A percentile compares a stretch with the other conserved stretches of the same genome.
Conservation (phyloP, 345 rosid species). For the Brassica carinata region DNA sequence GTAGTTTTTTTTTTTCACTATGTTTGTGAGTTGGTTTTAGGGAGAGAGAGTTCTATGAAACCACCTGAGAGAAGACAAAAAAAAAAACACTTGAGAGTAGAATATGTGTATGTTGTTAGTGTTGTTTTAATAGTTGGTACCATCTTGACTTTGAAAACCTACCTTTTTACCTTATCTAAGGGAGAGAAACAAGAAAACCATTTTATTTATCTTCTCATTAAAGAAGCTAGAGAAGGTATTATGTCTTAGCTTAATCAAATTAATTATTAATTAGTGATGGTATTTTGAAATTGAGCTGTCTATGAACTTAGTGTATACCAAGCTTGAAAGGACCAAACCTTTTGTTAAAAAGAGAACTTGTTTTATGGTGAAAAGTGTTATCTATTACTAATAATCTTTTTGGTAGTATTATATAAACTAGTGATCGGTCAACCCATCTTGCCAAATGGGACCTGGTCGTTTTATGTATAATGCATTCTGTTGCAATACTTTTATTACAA, state of each 20-base stretch:
- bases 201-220: not conserved
- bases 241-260: not conserved
- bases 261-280: not conserved
- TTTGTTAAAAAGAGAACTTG: not conserved
- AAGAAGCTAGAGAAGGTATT: not conserved
- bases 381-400: not conserved
- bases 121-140: constrained; percentile 16
- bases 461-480: not conserved
- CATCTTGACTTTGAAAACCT: not conserved
- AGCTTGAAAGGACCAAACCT: not conserved
- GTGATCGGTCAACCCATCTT: not conserved
- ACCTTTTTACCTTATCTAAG: not conserved
- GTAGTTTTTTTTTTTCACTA: constrained; percentile 9
- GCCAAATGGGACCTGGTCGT: no score
- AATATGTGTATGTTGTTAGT: constrained; percentile 33
- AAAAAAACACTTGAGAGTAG: constrained; percentile 30
- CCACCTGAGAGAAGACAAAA: constrained; percentile 20
- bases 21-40: constrained; percentile 32
- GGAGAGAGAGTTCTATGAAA: constrained; percentile 29
- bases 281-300: not conserved
- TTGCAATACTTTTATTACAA: not conserved
- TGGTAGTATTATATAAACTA: not conserved
- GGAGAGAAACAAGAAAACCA: not conserved
- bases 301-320: not conserved
- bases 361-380: not conserved